Evolutionary conservation across 164 flowering plant species (phyloP).

Genomic region (Cinnamomum micranthum): DNA sequence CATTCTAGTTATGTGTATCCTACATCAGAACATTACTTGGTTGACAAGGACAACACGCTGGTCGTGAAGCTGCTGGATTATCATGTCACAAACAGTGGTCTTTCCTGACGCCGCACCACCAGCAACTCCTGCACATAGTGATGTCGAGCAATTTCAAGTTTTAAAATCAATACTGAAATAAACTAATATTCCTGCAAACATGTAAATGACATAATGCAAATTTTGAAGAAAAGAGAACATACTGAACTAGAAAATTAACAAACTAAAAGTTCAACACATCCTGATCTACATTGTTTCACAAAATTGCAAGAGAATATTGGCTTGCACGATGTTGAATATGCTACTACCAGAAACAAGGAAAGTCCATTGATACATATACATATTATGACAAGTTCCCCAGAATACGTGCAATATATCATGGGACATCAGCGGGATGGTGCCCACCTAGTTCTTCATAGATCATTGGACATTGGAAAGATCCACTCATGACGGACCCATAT

Average conservation of each 20-base stretch:
- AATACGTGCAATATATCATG: no score
- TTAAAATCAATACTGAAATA: no score
- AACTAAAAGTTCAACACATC: not conserved
- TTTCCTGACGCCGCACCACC: constrained; percentile 99
- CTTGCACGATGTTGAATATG: not conserved
- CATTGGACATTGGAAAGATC: no score
- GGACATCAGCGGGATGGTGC: no score
- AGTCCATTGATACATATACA: no score
- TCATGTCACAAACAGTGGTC: constrained; percentile 96
- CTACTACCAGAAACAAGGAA: no score
- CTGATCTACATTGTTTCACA: no score
- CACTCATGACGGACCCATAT: no score
- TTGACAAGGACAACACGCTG: constrained; percentile 97
- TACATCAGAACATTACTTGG: constrained; percentile 48
- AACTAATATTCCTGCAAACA: no score
- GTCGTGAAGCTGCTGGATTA: constrained; percentile 92
- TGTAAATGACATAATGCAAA: not conserved
- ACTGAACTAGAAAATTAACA: not conserved
- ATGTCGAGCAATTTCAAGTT: not conserved
- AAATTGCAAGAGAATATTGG: not conserved
- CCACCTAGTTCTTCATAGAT: no score
- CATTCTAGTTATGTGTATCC: not conserved
- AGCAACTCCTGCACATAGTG: constrained; percentile 65
- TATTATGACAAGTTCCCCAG: no score
- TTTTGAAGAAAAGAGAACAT: no score